Evolutionary conservation across 192 early-diverging fungal species (phyloP).

Genomic region (Backusella mclennaniae): DNA sequence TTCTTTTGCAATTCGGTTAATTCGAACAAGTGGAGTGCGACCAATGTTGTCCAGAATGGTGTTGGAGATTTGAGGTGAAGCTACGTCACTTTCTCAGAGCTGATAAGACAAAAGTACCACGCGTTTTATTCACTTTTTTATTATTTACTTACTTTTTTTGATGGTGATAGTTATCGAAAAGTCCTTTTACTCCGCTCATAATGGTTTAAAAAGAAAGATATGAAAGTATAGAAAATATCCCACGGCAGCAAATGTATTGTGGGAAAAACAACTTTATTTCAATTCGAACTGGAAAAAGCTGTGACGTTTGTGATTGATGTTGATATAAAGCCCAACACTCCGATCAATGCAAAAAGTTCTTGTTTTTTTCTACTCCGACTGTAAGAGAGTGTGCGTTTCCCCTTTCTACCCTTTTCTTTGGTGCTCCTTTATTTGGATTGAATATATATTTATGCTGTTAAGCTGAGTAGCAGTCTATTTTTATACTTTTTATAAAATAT

Average conservation of each 20-base stretch:
- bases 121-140: not conserved
- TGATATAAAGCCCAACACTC: not conserved
- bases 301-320: not conserved
- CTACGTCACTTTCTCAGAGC: conserved; percentile 9
- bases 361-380: no score
- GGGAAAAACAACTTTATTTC: not conserved
- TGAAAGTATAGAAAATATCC: not conserved
- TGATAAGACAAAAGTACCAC: not conserved
- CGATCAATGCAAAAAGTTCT: no score
- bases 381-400: no score
- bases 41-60: conserved; percentile 95
- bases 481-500: not conserved
- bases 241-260: not conserved
- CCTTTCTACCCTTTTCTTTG: not conserved
- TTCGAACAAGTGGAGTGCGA: conserved; percentile 91
- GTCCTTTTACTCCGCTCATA: not conserved
- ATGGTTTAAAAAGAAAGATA: not conserved
- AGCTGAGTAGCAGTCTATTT: not conserved
- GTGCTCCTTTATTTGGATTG: not conserved
- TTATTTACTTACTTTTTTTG: not conserved
- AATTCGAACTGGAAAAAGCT: not conserved
- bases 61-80: conserved; percentile 77
- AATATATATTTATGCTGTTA: not conserved
- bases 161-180: conserved; percentile 11
- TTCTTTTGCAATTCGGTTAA: conserved; percentile 85